These are phyloP conservation scores for Heritiera fomes DNA, from an alignment of 345 rosid species.

Conservation along the genomic window DNA sequence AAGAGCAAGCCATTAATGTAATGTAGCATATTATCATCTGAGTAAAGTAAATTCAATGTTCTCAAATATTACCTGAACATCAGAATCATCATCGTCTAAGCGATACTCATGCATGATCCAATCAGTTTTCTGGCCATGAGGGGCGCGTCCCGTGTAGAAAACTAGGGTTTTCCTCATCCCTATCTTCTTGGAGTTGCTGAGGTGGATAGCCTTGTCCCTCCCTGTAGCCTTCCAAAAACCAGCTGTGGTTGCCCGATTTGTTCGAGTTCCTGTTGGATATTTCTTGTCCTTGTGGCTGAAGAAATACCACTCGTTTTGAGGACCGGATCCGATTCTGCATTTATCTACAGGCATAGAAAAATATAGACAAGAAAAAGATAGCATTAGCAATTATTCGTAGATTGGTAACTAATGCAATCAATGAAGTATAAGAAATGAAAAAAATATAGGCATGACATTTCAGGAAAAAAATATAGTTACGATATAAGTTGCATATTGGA, in stretches of 20 bases:
- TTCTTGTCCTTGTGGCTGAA: slow-evolving; percentile 99
- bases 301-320: slow-evolving; percentile 97
- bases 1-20: background rate
- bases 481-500: no score
- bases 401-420: background rate
- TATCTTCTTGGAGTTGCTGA: slow-evolving; percentile 66
- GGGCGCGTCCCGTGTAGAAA: slow-evolving; percentile 97
- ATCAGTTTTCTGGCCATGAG: slow-evolving; percentile 95
- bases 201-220: slow-evolving; percentile 92
- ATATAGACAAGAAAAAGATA: no score
- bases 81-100: slow-evolving; percentile 63
- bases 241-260: slow-evolving; percentile 93
- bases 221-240: slow-evolving; percentile 99
- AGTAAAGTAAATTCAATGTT: no score
- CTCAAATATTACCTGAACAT: slow-evolving; percentile 51
- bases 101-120: slow-evolving; percentile 99
- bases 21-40: background rate
- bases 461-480: no score
- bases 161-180: slow-evolving; percentile 99
- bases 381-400: background rate
- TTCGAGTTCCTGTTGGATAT: slow-evolving; percentile 95
- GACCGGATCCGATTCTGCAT: slow-evolving; percentile 91
- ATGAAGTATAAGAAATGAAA: no score
- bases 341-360: slow-evolving; percentile 48
- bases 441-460: no score